A percentile compares a stretch with the other conserved stretches of the same genome.
Evolutionary conservation across 345 rosid species (phyloP).

Genomic region (Erysimum cheiranthoides): DNA sequence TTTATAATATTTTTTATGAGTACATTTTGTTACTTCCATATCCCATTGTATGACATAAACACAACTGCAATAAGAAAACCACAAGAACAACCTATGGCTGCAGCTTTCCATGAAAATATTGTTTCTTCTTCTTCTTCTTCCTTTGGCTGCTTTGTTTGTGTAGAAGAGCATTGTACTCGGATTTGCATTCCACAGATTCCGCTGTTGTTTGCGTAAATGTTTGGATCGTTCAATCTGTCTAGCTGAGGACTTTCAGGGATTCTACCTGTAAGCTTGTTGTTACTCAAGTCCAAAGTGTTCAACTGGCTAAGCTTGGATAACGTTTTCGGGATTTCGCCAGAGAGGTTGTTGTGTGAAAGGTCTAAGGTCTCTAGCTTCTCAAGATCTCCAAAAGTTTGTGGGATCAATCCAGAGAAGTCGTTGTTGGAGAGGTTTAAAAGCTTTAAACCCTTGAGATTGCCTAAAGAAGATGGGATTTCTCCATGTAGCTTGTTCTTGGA

Average conservation of each 20-base stretch:
- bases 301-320: conserved; percentile 38
- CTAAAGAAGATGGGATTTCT: conserved; percentile 47
- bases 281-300: conserved; percentile 43
- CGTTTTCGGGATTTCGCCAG: conserved; percentile 45
- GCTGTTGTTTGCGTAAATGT: conserved; percentile 47
- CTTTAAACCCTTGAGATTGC: conserved; percentile 46
- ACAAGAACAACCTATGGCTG: conserved; percentile 41
- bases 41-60: background rate
- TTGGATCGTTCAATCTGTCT: conserved; percentile 47
- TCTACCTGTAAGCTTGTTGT: conserved; percentile 47
- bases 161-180: conserved; percentile 35
- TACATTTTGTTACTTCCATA: background rate
- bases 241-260: conserved; percentile 52
- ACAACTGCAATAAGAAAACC: conserved; percentile 18
- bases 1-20: background rate
- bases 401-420: conserved; percentile 46
- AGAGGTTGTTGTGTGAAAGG: conserved; percentile 49
- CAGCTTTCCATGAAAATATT: conserved; percentile 48
- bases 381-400: conserved; percentile 37
- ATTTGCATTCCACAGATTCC: conserved; percentile 55
- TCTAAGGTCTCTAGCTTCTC: conserved; percentile 48
- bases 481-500: conserved; percentile 52
- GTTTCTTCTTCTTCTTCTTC: conserved; percentile 34
- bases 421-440: conserved; percentile 48
- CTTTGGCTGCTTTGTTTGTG: conserved; percentile 1